These are phyloP conservation scores for Endothia cerciana DNA, from an alignment of 2,329 filamentous ascomycete species.

Conservation along the genomic window DNA sequence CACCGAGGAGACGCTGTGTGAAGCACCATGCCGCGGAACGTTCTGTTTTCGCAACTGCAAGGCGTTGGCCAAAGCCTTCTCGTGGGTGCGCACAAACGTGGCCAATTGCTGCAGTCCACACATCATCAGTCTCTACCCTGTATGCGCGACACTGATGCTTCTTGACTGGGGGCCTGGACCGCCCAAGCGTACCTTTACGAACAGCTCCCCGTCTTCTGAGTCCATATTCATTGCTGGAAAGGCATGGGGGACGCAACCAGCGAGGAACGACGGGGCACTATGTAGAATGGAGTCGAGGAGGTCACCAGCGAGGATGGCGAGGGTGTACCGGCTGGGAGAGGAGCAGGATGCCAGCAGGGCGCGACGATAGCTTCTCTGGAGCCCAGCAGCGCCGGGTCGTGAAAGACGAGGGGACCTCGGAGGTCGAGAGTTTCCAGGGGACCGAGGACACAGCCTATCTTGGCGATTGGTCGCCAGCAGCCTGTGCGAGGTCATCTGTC, in stretches of 20 bases:
- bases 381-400: constrained; percentile 19
- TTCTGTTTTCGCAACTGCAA: constrained; percentile 81
- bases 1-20: constrained; percentile 66
- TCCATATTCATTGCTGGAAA: constrained; percentile 67
- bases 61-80: constrained; percentile 95
- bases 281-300: constrained; percentile 33
- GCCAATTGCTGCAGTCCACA: constrained; percentile 76
- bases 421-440: constrained; percentile 11
- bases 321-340: constrained; percentile 7
- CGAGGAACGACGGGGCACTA: constrained; percentile 11
- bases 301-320: constrained; percentile 18
- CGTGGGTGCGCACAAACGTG: constrained; percentile 93
- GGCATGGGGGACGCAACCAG: constrained; percentile 46
- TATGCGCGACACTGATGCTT: background rate
- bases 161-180: background rate
- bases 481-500: constrained; percentile 37
- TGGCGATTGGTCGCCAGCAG: constrained; percentile 35
- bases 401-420: constrained; percentile 20
- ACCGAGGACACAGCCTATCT: constrained; percentile 27
- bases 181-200: constrained; percentile 71
- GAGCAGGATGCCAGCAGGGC: constrained; percentile 25
- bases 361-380: constrained; percentile 19
- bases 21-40: constrained; percentile 68
- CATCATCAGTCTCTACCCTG: constrained; percentile 35
- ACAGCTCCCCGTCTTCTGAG: constrained; percentile 87